Evolutionary conservation across 2,329 filamentous ascomycete species (phyloP).

Genomic region (Ophiostoma novo-ulmi): DNA sequence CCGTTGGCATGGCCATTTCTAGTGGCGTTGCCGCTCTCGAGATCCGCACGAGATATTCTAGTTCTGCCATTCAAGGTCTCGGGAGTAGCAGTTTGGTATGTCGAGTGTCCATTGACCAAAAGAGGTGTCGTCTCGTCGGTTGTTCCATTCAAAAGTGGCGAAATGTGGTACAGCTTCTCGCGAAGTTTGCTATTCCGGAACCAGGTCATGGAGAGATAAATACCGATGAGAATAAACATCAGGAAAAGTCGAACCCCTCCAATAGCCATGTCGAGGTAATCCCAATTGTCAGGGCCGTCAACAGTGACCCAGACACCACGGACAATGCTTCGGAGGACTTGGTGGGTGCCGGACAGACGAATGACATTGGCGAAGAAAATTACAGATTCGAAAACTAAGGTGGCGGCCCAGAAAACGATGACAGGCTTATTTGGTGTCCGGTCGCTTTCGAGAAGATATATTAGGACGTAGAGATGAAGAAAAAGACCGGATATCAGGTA

Average conservation of each 20-base stretch:
- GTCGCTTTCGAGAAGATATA: constrained; percentile 67
- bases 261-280: constrained; percentile 60
- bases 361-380: constrained; percentile 65
- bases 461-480: constrained; percentile 25
- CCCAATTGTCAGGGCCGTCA: constrained; percentile 44
- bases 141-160: constrained; percentile 23
- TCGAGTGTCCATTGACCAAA: constrained; percentile 41
- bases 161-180: constrained; percentile 40
- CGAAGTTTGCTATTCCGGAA: constrained; percentile 37
- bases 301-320: constrained; percentile 40
- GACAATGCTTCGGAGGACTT: constrained; percentile 32
- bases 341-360: constrained; percentile 55
- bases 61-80: constrained; percentile 11
- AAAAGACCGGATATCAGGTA: constrained; percentile 27
- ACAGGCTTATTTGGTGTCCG: constrained; percentile 71
- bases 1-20: constrained; percentile 27
- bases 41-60: not conserved
- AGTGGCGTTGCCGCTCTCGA: constrained; percentile 11
- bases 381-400: constrained; percentile 65
- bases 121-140: constrained; percentile 57
- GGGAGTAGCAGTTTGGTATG: constrained; percentile 28
- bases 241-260: constrained; percentile 47
- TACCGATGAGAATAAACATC: constrained; percentile 41
- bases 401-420: constrained; percentile 70
- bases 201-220: constrained; percentile 50